Percentiles rank a stretch among this genome's conserved stretches.
Evolutionary conservation across 805 yeast genomes (phyloP).

Genomic region (Candida alai): DNA sequence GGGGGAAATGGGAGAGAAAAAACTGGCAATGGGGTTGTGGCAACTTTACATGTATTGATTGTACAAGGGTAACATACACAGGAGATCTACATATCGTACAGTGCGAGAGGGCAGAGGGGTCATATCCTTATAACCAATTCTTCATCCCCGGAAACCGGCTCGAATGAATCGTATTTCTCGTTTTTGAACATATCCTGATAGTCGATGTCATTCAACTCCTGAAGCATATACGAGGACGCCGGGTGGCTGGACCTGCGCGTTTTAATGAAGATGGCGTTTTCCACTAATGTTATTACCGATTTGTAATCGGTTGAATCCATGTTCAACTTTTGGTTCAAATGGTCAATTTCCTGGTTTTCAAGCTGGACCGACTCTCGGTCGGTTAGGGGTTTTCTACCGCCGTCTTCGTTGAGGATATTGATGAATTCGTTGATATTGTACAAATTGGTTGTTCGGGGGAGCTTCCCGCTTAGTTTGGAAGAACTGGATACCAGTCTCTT

Average conservation of each 20-base stretch:
- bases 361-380: slow-evolving; percentile 20
- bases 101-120: too few relatives aligned
- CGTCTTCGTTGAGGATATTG: slow-evolving; percentile 9
- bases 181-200: slow-evolving; percentile 10
- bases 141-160: too few relatives aligned
- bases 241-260: slow-evolving; percentile 2
- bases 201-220: slow-evolving; percentile 12
- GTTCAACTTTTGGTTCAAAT: slow-evolving; percentile 12
- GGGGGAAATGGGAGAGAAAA: too few relatives aligned
- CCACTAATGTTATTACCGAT: slow-evolving; percentile 16
- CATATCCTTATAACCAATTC: too few relatives aligned
- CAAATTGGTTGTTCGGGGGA: slow-evolving; percentile 15
- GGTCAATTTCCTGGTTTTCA: slow-evolving; percentile 15
- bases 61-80: too few relatives aligned
- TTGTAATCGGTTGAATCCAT: slow-evolving; percentile 1
- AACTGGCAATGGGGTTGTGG: too few relatives aligned
- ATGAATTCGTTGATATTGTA: slow-evolving; percentile 16
- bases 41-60: too few relatives aligned
- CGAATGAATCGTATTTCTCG: slow-evolving; percentile 12
- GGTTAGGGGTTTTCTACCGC: slow-evolving; percentile 13
- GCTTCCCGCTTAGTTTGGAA: too few relatives aligned
- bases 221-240: neutral
- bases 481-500: too few relatives aligned
- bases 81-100: too few relatives aligned
- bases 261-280: slow-evolving; percentile 18